Conservation (phyloP, 2,329 filamentous ascomycete species). For the Colletotrichum euphorbiae region DNA sequence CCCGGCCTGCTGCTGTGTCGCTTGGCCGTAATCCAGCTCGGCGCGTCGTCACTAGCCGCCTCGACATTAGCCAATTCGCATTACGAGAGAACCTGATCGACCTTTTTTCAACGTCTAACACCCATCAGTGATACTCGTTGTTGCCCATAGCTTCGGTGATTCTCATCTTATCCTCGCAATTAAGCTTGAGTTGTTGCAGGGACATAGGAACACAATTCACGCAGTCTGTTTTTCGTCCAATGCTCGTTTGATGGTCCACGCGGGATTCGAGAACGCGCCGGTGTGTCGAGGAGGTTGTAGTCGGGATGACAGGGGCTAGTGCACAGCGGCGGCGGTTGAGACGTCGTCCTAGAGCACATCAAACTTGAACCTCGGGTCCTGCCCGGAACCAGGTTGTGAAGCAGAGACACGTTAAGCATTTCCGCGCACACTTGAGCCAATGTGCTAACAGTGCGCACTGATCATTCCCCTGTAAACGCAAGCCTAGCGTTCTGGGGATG, state of each 20-base stretch:
- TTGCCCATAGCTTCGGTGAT: conserved; percentile 13
- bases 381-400: conserved; percentile 13
- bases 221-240: conserved; percentile 19
- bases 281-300: conserved; percentile 9
- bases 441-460: conserved; percentile 17
- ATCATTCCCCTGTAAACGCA: conserved; percentile 23
- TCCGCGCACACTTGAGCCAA: not conserved
- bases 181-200: conserved; percentile 18
- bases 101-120: not conserved
- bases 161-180: conserved; percentile 1
- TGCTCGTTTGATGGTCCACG: conserved; percentile 6
- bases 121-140: not conserved
- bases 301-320: conserved; percentile 28
- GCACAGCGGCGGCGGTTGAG: conserved; percentile 38
- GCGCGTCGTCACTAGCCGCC: conserved; percentile 6
- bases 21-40: conserved; percentile 18
- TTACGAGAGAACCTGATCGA: not conserved
- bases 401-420: conserved; percentile 2
- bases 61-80: not conserved
- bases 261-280: not conserved
- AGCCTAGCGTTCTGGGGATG: conserved; percentile 19
- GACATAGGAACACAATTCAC: not conserved
- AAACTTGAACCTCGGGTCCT: conserved; percentile 42
- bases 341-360: conserved; percentile 42
- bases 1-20: conserved; percentile 21